These are phyloP conservation scores for Jackrogersella multiformis DNA, from an alignment of 495 filamentous ascomycete genomes.

Conservation along the genomic window DNA sequence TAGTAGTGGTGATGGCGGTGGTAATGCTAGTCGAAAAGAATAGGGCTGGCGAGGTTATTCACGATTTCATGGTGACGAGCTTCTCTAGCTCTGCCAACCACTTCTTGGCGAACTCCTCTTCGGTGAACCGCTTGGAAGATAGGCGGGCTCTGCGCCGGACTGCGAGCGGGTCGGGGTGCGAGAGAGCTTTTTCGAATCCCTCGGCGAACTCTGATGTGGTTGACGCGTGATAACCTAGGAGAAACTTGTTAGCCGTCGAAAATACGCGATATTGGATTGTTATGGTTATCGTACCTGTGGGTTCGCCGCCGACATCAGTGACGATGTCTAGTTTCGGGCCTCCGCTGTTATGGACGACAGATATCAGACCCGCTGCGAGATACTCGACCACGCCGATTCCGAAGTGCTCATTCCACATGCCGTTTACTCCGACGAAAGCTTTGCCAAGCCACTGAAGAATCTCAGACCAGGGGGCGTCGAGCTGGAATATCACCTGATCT, in stretches of 20 bases:
- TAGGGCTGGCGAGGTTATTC: conserved; percentile 1
- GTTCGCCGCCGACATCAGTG: conserved; percentile 74
- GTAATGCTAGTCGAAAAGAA: conserved; percentile 6
- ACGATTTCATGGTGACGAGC: conserved; percentile 62
- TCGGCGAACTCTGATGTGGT: conserved; percentile 79
- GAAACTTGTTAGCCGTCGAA: conserved; percentile 24
- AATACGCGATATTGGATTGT: conserved; percentile 4
- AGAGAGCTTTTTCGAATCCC: conserved; percentile 78
- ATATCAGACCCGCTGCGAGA: conserved; percentile 90
- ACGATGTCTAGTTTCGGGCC: conserved; percentile 96
- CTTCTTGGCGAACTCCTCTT: conserved; percentile 79
- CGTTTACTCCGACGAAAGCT: conserved; percentile 87
- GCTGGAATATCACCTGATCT: conserved; percentile 83
- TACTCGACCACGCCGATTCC: conserved; percentile 99
- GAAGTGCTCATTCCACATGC: conserved; percentile 99
- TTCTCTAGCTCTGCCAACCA: conserved; percentile 79
- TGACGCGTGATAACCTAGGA: conserved; percentile 80
- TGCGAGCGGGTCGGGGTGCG: conserved; percentile 70
- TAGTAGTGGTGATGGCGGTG: not conserved
- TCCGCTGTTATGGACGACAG: conserved; percentile 90
- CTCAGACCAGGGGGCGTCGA: conserved; percentile 86
- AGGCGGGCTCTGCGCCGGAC: conserved; percentile 74
- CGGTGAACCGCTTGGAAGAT: conserved; percentile 84
- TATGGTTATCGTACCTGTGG: conserved; percentile 64
- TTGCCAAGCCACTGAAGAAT: conserved; percentile 79